A percentile compares a stretch with the other conserved stretches of the same genome.
Evolutionary conservation across 495 filamentous ascomycete species (phyloP).

Genomic region (Penicillium samsonianum): DNA sequence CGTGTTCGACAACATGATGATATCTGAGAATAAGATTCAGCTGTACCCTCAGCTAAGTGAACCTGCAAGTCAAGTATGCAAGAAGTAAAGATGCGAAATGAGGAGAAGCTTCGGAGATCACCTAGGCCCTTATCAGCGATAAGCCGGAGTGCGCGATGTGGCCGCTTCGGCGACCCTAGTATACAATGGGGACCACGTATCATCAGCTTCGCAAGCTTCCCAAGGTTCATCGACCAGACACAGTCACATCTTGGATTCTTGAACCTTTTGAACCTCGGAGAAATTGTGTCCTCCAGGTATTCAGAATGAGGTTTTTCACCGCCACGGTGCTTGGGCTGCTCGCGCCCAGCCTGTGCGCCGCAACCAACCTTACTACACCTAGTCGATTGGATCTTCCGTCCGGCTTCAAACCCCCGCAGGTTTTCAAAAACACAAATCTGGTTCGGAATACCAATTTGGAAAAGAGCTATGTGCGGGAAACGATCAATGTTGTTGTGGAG

Average conservation of each 20-base stretch:
- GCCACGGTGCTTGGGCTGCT: constrained; percentile 45
- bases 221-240: constrained; percentile 17
- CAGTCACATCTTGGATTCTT: constrained; percentile 20
- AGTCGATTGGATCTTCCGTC: constrained; percentile 56
- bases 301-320: constrained; percentile 48
- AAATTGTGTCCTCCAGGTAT: constrained; percentile 27
- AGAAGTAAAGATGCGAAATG: constrained; percentile 26
- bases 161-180: constrained; percentile 44
- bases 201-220: constrained; percentile 38
- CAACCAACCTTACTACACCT: constrained; percentile 32
- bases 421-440: constrained; percentile 89
- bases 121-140: constrained; percentile 28
- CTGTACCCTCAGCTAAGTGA: not conserved
- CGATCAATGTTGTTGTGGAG: constrained; percentile 90
- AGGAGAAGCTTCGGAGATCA: constrained; percentile 25
- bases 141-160: constrained; percentile 37
- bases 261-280: constrained; percentile 30
- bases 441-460: constrained; percentile 89
- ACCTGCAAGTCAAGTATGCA: constrained; percentile 4
- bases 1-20: constrained; percentile 12
- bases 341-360: constrained; percentile 40
- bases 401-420: constrained; percentile 82
- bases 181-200: constrained; percentile 46
- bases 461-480: constrained; percentile 86
- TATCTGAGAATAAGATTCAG: constrained; percentile 3